Evolutionary conservation across 1,284 basidiomycete genomes (phyloP), one percentile per base, ranked within the genome.

Genomic region (Apiotrichum siamense): DNA sequence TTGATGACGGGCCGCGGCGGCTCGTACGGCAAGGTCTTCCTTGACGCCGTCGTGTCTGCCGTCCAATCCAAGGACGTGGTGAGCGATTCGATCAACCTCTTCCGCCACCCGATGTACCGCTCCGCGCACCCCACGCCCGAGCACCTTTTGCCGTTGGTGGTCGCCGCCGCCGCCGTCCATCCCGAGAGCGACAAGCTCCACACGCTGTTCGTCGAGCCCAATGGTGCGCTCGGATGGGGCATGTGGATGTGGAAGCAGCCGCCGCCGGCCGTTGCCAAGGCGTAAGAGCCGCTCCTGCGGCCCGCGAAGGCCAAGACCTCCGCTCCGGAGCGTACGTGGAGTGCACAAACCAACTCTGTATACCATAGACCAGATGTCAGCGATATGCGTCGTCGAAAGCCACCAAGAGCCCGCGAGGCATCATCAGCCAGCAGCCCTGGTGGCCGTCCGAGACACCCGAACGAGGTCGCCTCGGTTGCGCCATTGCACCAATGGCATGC

Each of bases 81-180:
- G 4, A 44, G 58, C 21, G 47, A 50, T 7, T 51, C 58, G 2
- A 44, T 63, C 44, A 44, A 52, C 24, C 59, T 74, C 20, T 57
- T 66, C 50, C 33, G 50, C 18, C 64, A 72, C 46, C 62, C 66
- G 3, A 20, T 58, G 9, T 73, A 65, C 58, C 63, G 62, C 49
- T 21, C 49, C 7, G 69, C 73, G 11, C 72, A 74, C 55, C 73
- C 73, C 0, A 67, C 69, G 4, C 62, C 67, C 4, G 73, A 75
- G 53, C 73, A 75, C 56, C 59, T 74, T 18, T 57, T 69, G 9
- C 72, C 72, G 2, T 44, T 74, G 10, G 59, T 66, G 20, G 69
- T 73, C 1, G 61, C 67, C 21, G 57, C 66, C 2, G 71, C 60
- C 1, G 71, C 71, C 0, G 56, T 36, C 31, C 49, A 50, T n/a